Percentiles rank a stretch among this genome's conserved stretches.
Evolutionary conservation across 202 grass and related monocot species (phyloP).

Genomic region (Saccharum hybrid): DNA sequence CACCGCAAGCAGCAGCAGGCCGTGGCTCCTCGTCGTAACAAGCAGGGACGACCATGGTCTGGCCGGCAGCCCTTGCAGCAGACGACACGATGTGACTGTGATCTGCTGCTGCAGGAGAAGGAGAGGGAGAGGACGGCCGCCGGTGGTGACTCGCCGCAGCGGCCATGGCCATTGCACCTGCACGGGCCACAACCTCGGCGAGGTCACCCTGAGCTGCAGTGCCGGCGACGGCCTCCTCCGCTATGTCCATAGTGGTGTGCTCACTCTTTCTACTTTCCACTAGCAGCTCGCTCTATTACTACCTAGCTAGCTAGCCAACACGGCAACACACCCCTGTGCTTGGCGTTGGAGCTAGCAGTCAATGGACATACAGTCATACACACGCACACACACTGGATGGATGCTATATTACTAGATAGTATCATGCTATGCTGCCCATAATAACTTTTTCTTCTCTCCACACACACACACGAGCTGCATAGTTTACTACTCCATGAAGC

Average conservation of each 20-base stretch:
- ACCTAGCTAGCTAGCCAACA: not conserved
- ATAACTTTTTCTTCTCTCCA: not conserved
- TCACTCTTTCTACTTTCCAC: conserved; percentile 39
- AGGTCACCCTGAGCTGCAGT: conserved; percentile 57
- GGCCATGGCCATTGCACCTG: conserved; percentile 37
- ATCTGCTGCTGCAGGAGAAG: not conserved
- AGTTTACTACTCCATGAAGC: no score
- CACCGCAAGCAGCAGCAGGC: not conserved
- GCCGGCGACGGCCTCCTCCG: conserved; percentile 29
- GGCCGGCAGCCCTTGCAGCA: not conserved
- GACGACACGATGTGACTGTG: conserved; percentile 5
- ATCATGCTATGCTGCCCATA: not conserved
- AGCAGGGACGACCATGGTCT: conserved; percentile 22
- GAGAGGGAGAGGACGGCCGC: not conserved
- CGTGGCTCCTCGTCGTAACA: conserved; percentile 17
- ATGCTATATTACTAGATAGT: no score
- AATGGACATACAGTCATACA: conserved; percentile 6
- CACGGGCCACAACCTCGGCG: conserved; percentile 56
- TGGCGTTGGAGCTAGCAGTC: conserved; percentile 5
- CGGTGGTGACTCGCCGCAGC: not conserved
- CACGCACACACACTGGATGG: not conserved
- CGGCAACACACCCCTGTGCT: not conserved
- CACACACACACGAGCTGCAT: not conserved
- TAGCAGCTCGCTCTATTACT: not conserved
- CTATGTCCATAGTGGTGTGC: conserved; percentile 44